Evolutionary conservation across 495 filamentous ascomycete species (phyloP), one percentile per base, ranked within the genome.

Genomic region (Tetracladium marchalianum): DNA sequence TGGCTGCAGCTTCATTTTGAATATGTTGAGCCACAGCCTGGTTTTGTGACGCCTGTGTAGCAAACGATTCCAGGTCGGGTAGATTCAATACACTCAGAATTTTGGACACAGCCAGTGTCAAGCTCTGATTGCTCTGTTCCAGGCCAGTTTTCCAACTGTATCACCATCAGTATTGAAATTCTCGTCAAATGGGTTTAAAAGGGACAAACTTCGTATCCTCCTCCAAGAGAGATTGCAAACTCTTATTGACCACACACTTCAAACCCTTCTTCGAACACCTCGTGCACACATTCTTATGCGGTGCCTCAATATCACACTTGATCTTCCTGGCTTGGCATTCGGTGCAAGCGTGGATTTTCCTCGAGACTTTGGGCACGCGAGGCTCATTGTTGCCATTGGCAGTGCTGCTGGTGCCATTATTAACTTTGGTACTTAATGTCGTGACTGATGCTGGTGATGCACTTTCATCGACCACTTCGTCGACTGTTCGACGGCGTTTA

Each of bases 391-490:
- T 24, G 15, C 34, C 34, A 17, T n/a, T 24, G 36, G 39, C 15
- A 17, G 27, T 40, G 12, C 15, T 18, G 15, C 15, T 5, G 43
- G 35, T 24, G 43, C 38, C 43, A 12, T 27, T 38, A 65, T 87
- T 44, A 76, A 80, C 53, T 89, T 90, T 64, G 82, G 83, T 49
- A 85, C 85, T 69, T 78, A 88, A 10, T 85, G 85, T 49, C 7
- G 84, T 85, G 62, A 90, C 89, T 84, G 85, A 85, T 58, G 84
- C 84, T 57, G 84, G 84, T 51, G 22, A 90, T 90, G 83, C 85
- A 85, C 53, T 80, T 77, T 36, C 73, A 88, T 55, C 76, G 7
- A 27, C 22, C 22, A 27, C 22, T 7, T 27, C 22, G 7, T 27
- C 22, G 22, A 27, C 22, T 3, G 22, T 27, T 3, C 22, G 22